Base-by-base conservation (phyloP, 2,329 filamentous ascomycete species). In the Onygenales sp. region DNA sequence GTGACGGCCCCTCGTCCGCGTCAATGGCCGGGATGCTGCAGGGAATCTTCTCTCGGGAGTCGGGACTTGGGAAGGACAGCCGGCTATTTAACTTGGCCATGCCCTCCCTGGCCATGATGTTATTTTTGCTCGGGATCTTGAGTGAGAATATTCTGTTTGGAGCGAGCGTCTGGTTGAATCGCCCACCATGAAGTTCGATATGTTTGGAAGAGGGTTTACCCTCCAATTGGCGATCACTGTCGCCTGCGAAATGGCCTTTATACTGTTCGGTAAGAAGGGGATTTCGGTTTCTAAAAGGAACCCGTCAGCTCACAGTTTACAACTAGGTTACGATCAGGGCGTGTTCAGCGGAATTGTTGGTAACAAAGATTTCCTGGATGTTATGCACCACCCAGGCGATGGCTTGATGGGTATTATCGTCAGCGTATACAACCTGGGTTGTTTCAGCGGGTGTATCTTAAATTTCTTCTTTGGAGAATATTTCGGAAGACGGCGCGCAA, bases 301-400 rank as follows among this genome's bases (percentile, higher is more conserved):
- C 32, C n/a, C n/a, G 21, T 48, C 13, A 31, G 6, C 32, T 31
- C n/a, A 34, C 21, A 31, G 45, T 8, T 14, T 14, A n/a, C 14
- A 7, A 49, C n/a, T 11, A 66, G 74, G 74, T 2, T 77, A 77
- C 44, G 76, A 77, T 33, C 75, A 77, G 57, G 74, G 74, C 42
- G 73, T 76, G 0, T 76, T 77, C 56, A 70, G 72, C 2, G 74
- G 74, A 9, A 74, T 78, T 13, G 65, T 78, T 8, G 68, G 73
- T 8, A 75, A 73, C 37, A 59, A 70, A 11, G 67, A 77, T 49
- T 78, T 72, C 57, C 63, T 77, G 4, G 53, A 63, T 2, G 63
- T 68, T 2, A 72, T 76, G 37, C 54, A 66, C 31, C 56, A 72
- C 54, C 71, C 72, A 2, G 61, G 61, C 11, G 65, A 68, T 17